Evolutionary conservation across 2,329 filamentous ascomycete species (phyloP), one percentile per base, ranked within the genome.

Genomic region (Diaporthe helianthi): DNA sequence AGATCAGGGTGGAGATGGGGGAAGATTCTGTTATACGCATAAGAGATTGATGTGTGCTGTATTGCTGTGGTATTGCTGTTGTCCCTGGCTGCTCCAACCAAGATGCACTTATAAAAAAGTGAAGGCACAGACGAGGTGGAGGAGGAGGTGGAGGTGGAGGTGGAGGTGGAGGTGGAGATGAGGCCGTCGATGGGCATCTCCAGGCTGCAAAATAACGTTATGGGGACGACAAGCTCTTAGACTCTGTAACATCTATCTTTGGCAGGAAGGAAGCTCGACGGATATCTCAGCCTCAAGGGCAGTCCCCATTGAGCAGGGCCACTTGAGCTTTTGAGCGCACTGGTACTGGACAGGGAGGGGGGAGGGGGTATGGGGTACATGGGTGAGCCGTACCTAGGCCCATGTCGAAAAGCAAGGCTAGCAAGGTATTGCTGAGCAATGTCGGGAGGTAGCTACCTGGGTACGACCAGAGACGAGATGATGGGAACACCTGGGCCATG

Each of bases 401-500:
- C 52, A 49, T 64, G 33, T 36, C 52, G 46, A 24, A 52, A 52
- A 61, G 33, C 49, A 31, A 29, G 67, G 26, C 58, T 64, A 69
- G 58, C 51, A 54, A 26, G 67, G 58, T 41, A 19, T 36, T 9
- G 51, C 24, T 24, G n/a, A 60, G 52, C 54, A 36, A 51, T 58
- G 19, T 67, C 49, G 55, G 61, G 55, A 54, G 38, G 47, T 44
- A 89, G 89, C 72, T 89, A 93, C n/a, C n/a, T n/a, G n/a, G n/a
- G n/a, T n/a, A n/a, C 74, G 90, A 93, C 73, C 90, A 92, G 77
- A 65, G 69, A 69, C 52, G 52, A 71, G 60, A 69, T 53, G 65
- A 65, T 52, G 41, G 24, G 36, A 15, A 58, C 36, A 68, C 24
- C 31, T 15, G 26, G 47, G 47, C 19, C 61, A 69, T 29, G 61